Conservation (phyloP, 352 stramenopile genomes). For the Globisporangium nagaii region DNA sequence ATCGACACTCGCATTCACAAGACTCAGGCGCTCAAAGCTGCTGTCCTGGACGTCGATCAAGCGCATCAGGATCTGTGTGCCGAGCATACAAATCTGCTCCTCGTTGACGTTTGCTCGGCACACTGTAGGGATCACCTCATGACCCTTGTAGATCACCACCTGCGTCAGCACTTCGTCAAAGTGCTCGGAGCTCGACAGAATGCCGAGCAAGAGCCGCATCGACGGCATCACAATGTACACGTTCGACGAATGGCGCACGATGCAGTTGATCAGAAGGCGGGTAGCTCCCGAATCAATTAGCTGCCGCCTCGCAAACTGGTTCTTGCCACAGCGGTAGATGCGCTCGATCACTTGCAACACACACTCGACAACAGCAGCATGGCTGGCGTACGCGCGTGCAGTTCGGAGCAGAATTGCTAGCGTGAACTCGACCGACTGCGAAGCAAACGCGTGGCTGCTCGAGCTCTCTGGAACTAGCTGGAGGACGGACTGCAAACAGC, state of each 20-base stretch:
- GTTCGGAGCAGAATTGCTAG: background rate
- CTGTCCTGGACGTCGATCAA: conserved; percentile 3
- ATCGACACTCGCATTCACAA: background rate
- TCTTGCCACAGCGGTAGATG: background rate
- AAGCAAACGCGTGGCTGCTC: background rate
- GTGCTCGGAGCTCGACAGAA: conserved; percentile 1
- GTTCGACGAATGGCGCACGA: background rate
- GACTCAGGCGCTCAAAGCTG: background rate
- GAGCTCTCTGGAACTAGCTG: background rate
- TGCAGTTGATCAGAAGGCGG: background rate
- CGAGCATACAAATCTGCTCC: conserved; percentile 2
- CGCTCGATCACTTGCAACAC: background rate
- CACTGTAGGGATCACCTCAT: background rate
- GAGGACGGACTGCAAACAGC: background rate
- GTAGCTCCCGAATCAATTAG: background rate
- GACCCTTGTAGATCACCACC: background rate
- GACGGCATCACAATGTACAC: background rate
- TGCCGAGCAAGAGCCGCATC: background rate
- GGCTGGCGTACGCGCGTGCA: background rate
- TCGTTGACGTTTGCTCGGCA: background rate
- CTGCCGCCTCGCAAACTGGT: background rate
- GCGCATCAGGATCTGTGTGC: conserved; percentile 4
- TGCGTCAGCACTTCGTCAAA: background rate
- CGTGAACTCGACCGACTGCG: background rate
- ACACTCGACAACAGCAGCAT: background rate